Conservation (phyloP, 2,329 filamentous ascomycete genomes). For the Magnaporthiopsis rhizophila region DNA sequence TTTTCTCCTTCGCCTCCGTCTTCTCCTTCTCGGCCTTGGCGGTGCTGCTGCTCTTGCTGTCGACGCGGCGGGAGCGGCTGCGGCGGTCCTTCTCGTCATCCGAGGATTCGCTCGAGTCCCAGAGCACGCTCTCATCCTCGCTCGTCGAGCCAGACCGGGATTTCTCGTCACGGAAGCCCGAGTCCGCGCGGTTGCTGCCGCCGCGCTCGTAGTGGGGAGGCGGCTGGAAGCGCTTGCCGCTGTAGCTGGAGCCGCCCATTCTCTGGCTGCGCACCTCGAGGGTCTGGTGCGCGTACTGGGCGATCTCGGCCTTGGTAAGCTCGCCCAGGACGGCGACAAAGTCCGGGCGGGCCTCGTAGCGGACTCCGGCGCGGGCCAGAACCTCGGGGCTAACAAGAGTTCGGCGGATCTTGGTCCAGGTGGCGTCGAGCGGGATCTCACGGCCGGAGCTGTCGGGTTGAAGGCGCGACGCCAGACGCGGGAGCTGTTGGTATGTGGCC, state of each 20-base stretch:
- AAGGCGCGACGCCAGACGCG: conserved; percentile 26
- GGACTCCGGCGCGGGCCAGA: conserved; percentile 43
- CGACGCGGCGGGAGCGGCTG: conserved; percentile 3
- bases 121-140: conserved; percentile 18
- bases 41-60: background rate
- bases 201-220: conserved; percentile 4
- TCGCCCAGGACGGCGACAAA: conserved; percentile 54
- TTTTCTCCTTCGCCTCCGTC: conserved; percentile 4
- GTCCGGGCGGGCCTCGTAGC: conserved; percentile 52
- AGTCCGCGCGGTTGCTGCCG: background rate
- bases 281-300: conserved; percentile 40
- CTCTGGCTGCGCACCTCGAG: conserved; percentile 37
- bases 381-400: conserved; percentile 50
- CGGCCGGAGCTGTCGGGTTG: conserved; percentile 50
- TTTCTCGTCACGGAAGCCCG: conserved; percentile 16
- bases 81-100: conserved; percentile 12
- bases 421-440: conserved; percentile 47
- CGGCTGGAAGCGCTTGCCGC: conserved; percentile 11
- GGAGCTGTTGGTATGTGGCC: conserved; percentile 15
- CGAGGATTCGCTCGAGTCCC: conserved; percentile 21
- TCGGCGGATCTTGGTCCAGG: conserved; percentile 52
- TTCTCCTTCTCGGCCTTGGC: conserved; percentile 10
- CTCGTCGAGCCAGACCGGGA: conserved; percentile 11
- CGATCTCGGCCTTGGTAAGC: conserved; percentile 43
- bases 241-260: conserved; percentile 15